Base-by-base conservation (phyloP, 169 alveolate species). In the Plasmodium fragile region DNA sequence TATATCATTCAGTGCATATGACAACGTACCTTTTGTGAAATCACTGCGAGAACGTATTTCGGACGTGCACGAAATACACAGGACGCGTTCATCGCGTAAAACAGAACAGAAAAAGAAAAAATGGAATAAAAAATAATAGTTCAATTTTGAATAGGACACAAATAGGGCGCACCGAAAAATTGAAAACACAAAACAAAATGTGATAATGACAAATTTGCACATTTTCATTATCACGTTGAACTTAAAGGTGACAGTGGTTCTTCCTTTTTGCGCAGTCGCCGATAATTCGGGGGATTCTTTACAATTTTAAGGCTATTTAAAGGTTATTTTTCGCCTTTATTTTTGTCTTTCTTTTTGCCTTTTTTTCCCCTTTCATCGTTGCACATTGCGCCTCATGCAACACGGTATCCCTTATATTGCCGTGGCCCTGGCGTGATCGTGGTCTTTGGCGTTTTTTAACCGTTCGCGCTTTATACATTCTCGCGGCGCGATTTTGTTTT, bases 141-240 rank as follows among this genome's bases (percentile, higher is more conserved):
- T 8, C 75, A 25, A 65, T 28, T 25, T 65, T 5, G 75, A 65
- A 65, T 65, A 8, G 75, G 30, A 65, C 75, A 65, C 36, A 28
- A 18, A 65, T 25, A 65, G 36, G 36, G 41, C 13, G 75, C 75
- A 65, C 36, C 30, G n/a, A 65, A 65, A 25, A 22, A 18, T 18
- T 65, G 75, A 65, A 22, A 65, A 22, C 18, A 65, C 30, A 28
- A 22, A 22, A 65, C n/a, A 25, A 65, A 65, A 65, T 25, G 30
- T 65, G 75, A 28, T 49, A 49, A 65, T 65, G 75, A 65, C n/a
- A 65, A 65, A 65, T 65, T 65, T 28, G 36, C 36, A 65, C 36
- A 65, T 65, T 65, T 65, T 65, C 75, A 65, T 65, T 65, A 65
- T 65, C 75, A 25, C 36, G 75, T 18, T 65, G 41, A 65, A 65